Base-by-base conservation (phyloP, 176 grass and related monocot genomes). In the Elymus sibiricus region DNA sequence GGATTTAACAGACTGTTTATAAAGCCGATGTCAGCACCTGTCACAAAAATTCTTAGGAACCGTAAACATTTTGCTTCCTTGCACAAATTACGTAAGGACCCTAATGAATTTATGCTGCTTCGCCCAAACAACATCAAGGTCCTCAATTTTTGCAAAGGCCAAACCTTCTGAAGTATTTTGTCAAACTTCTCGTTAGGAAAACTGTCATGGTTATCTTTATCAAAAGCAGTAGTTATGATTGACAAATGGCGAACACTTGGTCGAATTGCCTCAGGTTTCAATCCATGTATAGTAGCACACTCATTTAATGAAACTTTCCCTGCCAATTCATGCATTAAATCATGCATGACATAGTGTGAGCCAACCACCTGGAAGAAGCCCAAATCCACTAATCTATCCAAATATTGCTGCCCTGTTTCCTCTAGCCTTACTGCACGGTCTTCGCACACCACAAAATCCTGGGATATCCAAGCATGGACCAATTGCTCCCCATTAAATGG, bases 381-480 rank as follows among this genome's bases (percentile, higher is more conserved):
- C 9, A 16, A 46, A 60, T 81, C 32, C 3, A 91, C 11, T 44
- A 94, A 56, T 14, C 49, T 27, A 7, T 64, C 19, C 0, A 94
- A 25, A 63, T 84, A 88, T 2, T 9, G 0, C 6, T 4, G 69
- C 16, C 83, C 92, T 37, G 55, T 77, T 17, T 91, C 79, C 17
- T 88, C 86, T 2, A 86, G 2, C 47, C 5, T 80, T 19, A 76
- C 16, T 1, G 3, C 3, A 0, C 4, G 3, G 15, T n/a, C 11
- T 60, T 40, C 7, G 8, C 22, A 15, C 3, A 27, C 1, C 19
- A 94, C 65, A 72, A 77, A 91, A 4, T 79, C 59, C 27, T 89
- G 88, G 64, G 88, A 29, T 10, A 93, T 93, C 91, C 91, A 93
- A 17, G 83, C 42, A 49, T 26, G 0, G 19, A 90, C 35, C 62